Evolutionary conservation across 164 flowering plant genomes (phyloP), one percentile per base, ranked within the genome.

Genomic region (Brasenia schreberi): DNA sequence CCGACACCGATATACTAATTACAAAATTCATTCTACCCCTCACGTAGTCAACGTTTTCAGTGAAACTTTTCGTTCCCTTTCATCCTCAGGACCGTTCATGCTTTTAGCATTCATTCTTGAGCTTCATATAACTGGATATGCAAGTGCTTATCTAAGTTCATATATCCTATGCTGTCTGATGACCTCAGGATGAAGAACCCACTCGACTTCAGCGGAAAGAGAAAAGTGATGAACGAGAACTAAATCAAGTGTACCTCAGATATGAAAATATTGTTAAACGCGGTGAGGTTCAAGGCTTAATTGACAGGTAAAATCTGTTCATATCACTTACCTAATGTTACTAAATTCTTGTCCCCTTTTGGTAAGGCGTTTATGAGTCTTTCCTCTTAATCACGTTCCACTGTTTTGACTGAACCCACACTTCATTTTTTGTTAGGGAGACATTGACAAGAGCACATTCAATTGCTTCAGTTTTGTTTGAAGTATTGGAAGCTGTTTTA

Each of bases 381-480:
- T 0, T 64, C 39, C 53, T 43, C 7, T 11, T 18, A 64, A 45
- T 27, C 9, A 19, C 65, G 43, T 62, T 65, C 6, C 16, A 23
- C 11, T 19, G 44, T 18, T 61, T 18, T 59, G 43, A 17, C 7
- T 10, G 18, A 33, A 42, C 66, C 43, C 53, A 71, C 81, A n/a
- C n/a, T n/a, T n/a, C n/a, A n/a, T n/a, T n/a, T n/a, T n/a, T n/a
- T n/a, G n/a, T n/a, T n/a, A 86, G 93, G 71, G 89, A 83, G 60
- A 79, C 72, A 76, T 39, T 90, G 78, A 78, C 72, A 62, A 82
- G 77, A 66, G 90, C 87, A 39, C 77, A 77, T 39, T 79, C 65
- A 66, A 88, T 89, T 78, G 92, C 85, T 73, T 83, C 81, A 18
- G 97, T 88, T 68, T 73, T 94, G 70, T 78, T 43, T 75, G 92